phyloP scores from a whole-genome alignment of 2,329 filamentous ascomycete species.

The Dactylellina leptospora region DNA sequence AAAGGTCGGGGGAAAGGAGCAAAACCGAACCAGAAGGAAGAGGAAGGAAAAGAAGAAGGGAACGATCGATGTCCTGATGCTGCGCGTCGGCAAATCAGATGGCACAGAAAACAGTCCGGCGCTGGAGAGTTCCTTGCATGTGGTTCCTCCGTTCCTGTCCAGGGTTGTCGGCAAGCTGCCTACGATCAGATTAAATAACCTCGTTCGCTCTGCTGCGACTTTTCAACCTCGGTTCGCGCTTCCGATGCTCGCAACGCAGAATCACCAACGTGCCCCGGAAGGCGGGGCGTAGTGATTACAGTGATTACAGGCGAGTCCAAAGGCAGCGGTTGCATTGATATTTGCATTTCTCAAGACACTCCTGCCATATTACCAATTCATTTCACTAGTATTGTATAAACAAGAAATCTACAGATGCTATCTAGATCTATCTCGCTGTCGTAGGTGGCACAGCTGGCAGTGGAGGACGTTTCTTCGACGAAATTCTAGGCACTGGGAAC shows the following conservation, averaged over 20 bases:
- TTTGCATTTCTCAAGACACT: too few species aligned
- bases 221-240: slow-evolving; percentile 53
- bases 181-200: too few species aligned
- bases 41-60: slow-evolving; percentile 1
- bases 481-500: slow-evolving; percentile 56
- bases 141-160: slow-evolving; percentile 1
- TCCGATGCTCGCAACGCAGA: too few species aligned
- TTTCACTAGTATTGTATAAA: too few species aligned
- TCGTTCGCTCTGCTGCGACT: slow-evolving; percentile 9
- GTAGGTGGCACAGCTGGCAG: slow-evolving; percentile 28
- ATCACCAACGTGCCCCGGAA: too few species aligned
- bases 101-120: slow-evolving; percentile 25
- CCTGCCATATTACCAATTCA: too few species aligned
- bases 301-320: too few species aligned
- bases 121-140: slow-evolving; percentile 36
- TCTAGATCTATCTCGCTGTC: neutral
- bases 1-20: slow-evolving; percentile 7
- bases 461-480: slow-evolving; percentile 46
- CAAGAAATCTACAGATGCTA: slow-evolving; percentile 1
- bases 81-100: slow-evolving; percentile 52
- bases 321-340: too few species aligned
- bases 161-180: slow-evolving; percentile 37
- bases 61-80: slow-evolving; percentile 7
- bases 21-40: neutral
- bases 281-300: too few species aligned